Percentiles rank a stretch among this genome's conserved stretches.
phyloP scores from a whole-genome alignment of 2,329 filamentous ascomycete genomes.

The Escovopsis sp. region DNA sequence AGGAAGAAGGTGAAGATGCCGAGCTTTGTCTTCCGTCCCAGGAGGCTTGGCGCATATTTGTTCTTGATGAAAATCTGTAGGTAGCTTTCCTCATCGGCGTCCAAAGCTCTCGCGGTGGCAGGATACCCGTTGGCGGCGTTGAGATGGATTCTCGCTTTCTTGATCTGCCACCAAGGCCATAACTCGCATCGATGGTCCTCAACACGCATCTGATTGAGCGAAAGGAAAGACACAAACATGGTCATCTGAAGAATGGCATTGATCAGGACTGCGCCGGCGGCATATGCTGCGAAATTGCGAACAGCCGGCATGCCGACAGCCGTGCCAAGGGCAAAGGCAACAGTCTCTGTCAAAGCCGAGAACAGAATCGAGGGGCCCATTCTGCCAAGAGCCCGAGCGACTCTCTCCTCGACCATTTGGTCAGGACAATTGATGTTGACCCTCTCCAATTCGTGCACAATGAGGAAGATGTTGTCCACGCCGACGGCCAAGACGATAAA shows the following conservation, averaged over 20 bases:
- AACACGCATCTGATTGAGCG: slow-evolving; percentile 80
- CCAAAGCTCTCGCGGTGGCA: slow-evolving; percentile 44
- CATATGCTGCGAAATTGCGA: slow-evolving; percentile 92
- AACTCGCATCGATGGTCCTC: slow-evolving; percentile 84
- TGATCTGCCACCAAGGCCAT: slow-evolving; percentile 75
- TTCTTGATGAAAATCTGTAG: slow-evolving; percentile 84
- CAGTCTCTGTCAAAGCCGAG: slow-evolving; percentile 86
- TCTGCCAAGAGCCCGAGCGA: slow-evolving; percentile 77
- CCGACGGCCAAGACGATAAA: slow-evolving; percentile 94
- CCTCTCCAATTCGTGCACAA: slow-evolving; percentile 94
- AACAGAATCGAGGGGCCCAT: slow-evolving; percentile 96
- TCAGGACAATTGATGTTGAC: slow-evolving; percentile 88
- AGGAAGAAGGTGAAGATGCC: slow-evolving; percentile 68
- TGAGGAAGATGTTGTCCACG: slow-evolving; percentile 97
- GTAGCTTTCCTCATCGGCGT: slow-evolving; percentile 67
- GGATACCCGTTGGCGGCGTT: slow-evolving; percentile 39
- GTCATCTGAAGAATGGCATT: slow-evolving; percentile 95
- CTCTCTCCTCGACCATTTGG: slow-evolving; percentile 69
- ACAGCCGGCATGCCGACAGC: slow-evolving; percentile 98
- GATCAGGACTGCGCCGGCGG: slow-evolving; percentile 89
- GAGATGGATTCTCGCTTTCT: slow-evolving; percentile 54
- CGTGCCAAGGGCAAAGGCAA: slow-evolving; percentile 81
- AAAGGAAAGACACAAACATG: slow-evolving; percentile 86
- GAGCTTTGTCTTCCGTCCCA: slow-evolving; percentile 69
- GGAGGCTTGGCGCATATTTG: slow-evolving; percentile 66